A percentile compares a stretch with the other conserved stretches of the same genome.
phyloP scores from a whole-genome alignment of 345 rosid genomes.

The Angophora floribunda region DNA sequence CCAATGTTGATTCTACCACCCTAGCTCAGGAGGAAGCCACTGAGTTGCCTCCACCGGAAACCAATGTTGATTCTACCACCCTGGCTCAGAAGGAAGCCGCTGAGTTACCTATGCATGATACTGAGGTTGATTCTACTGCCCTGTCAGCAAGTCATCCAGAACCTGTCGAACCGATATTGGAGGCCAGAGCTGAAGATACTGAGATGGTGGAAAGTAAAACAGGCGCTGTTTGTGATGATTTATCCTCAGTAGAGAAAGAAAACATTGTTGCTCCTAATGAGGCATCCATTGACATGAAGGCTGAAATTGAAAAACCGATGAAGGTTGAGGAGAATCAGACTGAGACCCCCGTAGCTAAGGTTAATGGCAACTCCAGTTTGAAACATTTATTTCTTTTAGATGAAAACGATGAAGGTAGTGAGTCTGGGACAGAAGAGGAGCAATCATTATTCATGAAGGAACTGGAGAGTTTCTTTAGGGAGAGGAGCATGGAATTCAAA shows the following conservation, averaged over 20 bases:
- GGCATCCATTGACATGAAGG: slow-evolving; percentile 19
- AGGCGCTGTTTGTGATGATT: slow-evolving; percentile 8
- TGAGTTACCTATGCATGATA: slow-evolving; percentile 9
- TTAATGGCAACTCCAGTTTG: slow-evolving; percentile 22
- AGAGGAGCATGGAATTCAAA: slow-evolving; percentile 52
- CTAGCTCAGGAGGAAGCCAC: background rate
- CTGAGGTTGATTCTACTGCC: slow-evolving; percentile 6
- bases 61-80: background rate
- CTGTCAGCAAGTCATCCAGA: slow-evolving; percentile 7
- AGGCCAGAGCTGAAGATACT: slow-evolving; percentile 11
- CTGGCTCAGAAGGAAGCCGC: background rate
- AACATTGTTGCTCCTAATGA: slow-evolving; percentile 15
- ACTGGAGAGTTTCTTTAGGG: slow-evolving; percentile 48
- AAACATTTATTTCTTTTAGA: slow-evolving; percentile 36
- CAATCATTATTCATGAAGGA: slow-evolving; percentile 48
- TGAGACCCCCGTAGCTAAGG: slow-evolving; percentile 6
- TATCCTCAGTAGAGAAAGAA: background rate
- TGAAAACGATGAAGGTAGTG: slow-evolving; percentile 38
- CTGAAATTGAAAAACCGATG: slow-evolving; percentile 17
- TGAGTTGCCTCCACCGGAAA: slow-evolving; percentile 5
- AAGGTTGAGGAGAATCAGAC: slow-evolving; percentile 16
- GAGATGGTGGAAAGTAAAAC: slow-evolving; percentile 10
- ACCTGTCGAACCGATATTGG: slow-evolving; percentile 4
- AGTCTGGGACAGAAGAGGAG: slow-evolving; percentile 61
- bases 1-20: background rate